Base-by-base conservation (phyloP, 805 yeast species). In the Metschnikowia continentalis region DNA sequence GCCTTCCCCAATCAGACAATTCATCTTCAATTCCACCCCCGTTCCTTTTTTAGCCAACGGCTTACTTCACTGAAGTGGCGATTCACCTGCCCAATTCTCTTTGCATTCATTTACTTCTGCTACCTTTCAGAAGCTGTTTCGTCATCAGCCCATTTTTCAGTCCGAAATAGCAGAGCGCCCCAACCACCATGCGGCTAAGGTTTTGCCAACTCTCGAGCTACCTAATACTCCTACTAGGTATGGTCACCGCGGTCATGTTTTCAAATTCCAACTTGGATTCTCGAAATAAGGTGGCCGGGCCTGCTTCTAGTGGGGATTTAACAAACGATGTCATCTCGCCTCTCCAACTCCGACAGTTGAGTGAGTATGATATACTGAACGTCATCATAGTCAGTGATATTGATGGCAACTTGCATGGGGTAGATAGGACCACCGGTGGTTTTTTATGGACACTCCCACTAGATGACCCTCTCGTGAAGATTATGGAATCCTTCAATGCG, bases 351-450 rank as follows among this genome's bases (percentile, higher is more conserved):
- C 61, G 80, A 36, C 68, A 72, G 19, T 62, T 81, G 14, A 59
- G 60, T 15, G 81, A 79, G 53, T 81, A 79, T 74, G 61, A 61
- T 26, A 67, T 86, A 6, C 70, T 88, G 0, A 81, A 84, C 56
- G 60, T 86, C 8, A 64, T 91, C 2, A 67, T 90, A 4, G 82
- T 88, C 0, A 81, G 91, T 11, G 96, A 91, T 60, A 78, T 90
- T 1, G 96, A 92, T 61, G 98, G 97, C 1, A 84, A 87, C 30
- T 66, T 91, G 8, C 94, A 90, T 63, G 96, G 94, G 0, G 67
- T 90, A 8, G 82, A 84, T 56, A 73, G 97, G 53, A 73, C 79
- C 46, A 81, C 86, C 0, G 98, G 98, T 1, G 80, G 80, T 23
- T 65, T 84, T 8, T 62, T 85, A 14, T 91, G 98, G 98, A 77